Conservation (phyloP, 2,329 filamentous ascomycete species). For the Triangularia setosa region DNA sequence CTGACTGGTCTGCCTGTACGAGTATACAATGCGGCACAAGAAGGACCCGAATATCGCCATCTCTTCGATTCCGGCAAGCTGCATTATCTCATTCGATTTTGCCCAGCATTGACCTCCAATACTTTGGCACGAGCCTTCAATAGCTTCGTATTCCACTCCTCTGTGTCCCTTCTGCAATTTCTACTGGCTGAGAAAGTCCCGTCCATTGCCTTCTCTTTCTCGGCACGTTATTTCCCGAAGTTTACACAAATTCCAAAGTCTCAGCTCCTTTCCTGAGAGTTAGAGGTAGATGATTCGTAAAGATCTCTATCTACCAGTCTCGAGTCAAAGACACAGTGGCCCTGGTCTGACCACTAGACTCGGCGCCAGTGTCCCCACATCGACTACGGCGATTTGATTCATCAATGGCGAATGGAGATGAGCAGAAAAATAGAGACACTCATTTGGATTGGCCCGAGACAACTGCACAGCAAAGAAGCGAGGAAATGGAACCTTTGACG, state of each 20-base stretch:
- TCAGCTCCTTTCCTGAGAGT: background rate
- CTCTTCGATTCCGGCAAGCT: slow-evolving; percentile 1
- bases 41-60: background rate
- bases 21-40: background rate
- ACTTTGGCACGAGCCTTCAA: slow-evolving; percentile 3
- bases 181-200: background rate
- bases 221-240: background rate
- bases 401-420: background rate
- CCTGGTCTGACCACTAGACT: background rate
- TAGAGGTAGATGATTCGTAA: background rate
- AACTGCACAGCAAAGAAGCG: background rate
- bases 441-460: slow-evolving; percentile 2
- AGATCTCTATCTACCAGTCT: background rate
- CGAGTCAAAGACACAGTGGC: background rate
- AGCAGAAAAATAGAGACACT: background rate
- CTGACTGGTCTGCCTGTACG: background rate
- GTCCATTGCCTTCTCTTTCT: background rate
- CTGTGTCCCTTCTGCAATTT: background rate
- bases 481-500: background rate
- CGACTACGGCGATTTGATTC: background rate
- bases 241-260: background rate
- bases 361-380: background rate
- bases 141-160: background rate
- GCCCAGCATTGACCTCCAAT: background rate
- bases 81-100: background rate